These are phyloP conservation scores for Pseudogymnoascus sp. DNA, from an alignment of 2,329 filamentous ascomycete species.

Conservation along the genomic window DNA sequence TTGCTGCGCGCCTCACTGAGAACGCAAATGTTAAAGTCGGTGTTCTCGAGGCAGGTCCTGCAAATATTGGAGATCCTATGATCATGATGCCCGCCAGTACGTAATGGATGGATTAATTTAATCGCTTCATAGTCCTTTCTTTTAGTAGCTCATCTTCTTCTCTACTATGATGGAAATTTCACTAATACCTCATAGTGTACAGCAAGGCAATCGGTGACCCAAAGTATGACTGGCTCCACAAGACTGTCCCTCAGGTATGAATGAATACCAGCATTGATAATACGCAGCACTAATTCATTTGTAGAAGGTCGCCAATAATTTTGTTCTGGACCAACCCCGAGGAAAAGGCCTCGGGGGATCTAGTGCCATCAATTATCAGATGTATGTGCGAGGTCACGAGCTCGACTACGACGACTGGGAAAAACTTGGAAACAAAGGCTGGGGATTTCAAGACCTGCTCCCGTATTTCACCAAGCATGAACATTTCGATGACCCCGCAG, in stretches of 20 bases:
- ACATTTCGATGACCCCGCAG: constrained; percentile 15
- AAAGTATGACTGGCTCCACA: constrained; percentile 17
- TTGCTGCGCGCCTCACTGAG: constrained; percentile 35
- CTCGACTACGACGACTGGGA: constrained; percentile 35
- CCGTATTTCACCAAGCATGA: constrained; percentile 36
- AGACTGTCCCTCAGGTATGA: constrained; percentile 16
- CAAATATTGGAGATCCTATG: constrained; percentile 29
- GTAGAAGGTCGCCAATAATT: neutral
- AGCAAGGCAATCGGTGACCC: constrained; percentile 12
- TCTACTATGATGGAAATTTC: neutral
- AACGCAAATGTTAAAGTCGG: constrained; percentile 31
- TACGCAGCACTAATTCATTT: neutral
- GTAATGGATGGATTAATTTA: neutral
- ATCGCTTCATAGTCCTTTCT: neutral
- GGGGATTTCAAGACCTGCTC: constrained; percentile 35
- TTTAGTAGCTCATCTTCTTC: neutral
- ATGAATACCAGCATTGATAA: neutral
- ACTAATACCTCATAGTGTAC: constrained; percentile 1
- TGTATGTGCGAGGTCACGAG: constrained; percentile 20
- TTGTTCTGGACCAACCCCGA: constrained; percentile 19
- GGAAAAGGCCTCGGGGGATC: constrained; percentile 32
- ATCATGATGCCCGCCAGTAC: constrained; percentile 30
- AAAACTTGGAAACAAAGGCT: constrained; percentile 35
- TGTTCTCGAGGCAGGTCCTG: constrained; percentile 35
- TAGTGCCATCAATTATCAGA: constrained; percentile 31